Evolutionary conservation across 1,139 yeast species (phyloP).

Genomic region (Blastobotrys ciferrii): DNA sequence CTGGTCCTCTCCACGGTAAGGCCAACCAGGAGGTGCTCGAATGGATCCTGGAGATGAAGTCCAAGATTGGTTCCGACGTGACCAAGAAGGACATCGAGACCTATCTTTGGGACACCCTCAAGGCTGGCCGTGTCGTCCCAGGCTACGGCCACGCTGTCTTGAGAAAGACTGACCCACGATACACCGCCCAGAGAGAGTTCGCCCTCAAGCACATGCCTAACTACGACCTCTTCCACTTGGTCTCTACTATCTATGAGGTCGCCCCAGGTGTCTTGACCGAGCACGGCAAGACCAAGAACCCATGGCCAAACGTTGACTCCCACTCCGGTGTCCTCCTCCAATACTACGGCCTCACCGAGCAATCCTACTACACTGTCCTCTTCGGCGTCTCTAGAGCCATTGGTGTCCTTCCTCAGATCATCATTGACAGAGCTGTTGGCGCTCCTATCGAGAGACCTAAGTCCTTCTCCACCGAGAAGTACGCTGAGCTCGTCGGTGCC

Average conservation of each 20-base stretch:
- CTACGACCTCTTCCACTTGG: constrained; percentile 90
- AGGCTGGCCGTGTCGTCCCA: constrained; percentile 93
- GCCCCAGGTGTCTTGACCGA: constrained; percentile 93
- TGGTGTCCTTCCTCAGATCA: constrained; percentile 57
- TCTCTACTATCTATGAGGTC: constrained; percentile 84
- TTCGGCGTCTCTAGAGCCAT: constrained; percentile 60
- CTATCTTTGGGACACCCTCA: constrained; percentile 88
- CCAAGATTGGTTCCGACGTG: constrained; percentile 70
- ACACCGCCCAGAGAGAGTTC: constrained; percentile 96
- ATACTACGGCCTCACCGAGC: constrained; percentile 57
- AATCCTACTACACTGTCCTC: constrained; percentile 56
- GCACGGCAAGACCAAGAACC: constrained; percentile 98
- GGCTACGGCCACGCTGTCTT: constrained; percentile 98
- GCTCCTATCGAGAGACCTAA: constrained; percentile 65
- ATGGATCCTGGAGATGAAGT: constrained; percentile 86
- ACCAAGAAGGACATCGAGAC: constrained; percentile 71
- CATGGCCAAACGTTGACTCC: constrained; percentile 98
- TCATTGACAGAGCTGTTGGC: constrained; percentile 60
- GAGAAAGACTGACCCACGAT: constrained; percentile 97
- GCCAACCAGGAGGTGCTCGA: constrained; percentile 98
- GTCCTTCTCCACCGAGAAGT: constrained; percentile 47
- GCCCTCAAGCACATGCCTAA: constrained; percentile 98
- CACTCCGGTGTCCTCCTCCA: constrained; percentile 85
- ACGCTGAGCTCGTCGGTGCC: constrained; percentile 44
- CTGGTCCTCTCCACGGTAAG: constrained; percentile 97